Evolutionary conservation across 1,284 basidiomycete genomes (phyloP).

Genomic region (Cutaneotrichosporon mucoides): DNA sequence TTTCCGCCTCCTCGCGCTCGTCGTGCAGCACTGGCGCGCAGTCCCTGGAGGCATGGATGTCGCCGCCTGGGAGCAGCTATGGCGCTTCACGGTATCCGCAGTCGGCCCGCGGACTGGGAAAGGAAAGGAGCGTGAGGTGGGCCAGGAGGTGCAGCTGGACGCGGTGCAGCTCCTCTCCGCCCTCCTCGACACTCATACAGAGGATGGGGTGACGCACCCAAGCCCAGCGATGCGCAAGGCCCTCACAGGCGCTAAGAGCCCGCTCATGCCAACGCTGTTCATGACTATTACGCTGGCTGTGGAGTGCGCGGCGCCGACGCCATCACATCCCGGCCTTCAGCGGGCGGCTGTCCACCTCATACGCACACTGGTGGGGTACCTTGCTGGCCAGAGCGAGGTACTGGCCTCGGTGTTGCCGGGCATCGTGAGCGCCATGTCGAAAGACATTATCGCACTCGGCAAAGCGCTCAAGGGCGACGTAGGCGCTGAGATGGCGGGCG

Average conservation of each 20-base stretch:
- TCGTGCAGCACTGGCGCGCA: constrained; percentile 73
- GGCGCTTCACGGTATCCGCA: constrained; percentile 62
- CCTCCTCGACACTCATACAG: constrained; percentile 24
- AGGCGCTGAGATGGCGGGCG: constrained; percentile 57
- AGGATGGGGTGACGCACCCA: constrained; percentile 48
- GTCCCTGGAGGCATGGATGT: constrained; percentile 57
- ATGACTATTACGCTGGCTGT: constrained; percentile 73
- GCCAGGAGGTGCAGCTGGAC: constrained; percentile 37
- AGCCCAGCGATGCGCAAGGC: constrained; percentile 54
- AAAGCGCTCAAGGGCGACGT: constrained; percentile 46
- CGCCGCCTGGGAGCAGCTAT: constrained; percentile 71
- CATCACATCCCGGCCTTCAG: constrained; percentile 61
- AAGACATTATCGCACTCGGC: constrained; percentile 51
- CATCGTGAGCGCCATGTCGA: constrained; percentile 67
- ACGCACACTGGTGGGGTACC: constrained; percentile 59
- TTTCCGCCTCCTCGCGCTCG: constrained; percentile 58
- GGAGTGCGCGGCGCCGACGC: constrained; percentile 52
- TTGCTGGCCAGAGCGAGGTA: constrained; percentile 58
- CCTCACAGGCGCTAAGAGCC: constrained; percentile 47
- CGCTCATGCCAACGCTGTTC: constrained; percentile 69
- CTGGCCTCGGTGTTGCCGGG: constrained; percentile 70
- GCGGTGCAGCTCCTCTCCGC: constrained; percentile 33
- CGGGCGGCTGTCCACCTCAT: constrained; percentile 61
- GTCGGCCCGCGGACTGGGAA: constrained; percentile 59
- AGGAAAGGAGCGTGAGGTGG: constrained; percentile 55